Evolutionary conservation across 2,329 filamentous ascomycete species (phyloP), one percentile per base, ranked within the genome.

Genomic region (Alternaria angustiovoidea): DNA sequence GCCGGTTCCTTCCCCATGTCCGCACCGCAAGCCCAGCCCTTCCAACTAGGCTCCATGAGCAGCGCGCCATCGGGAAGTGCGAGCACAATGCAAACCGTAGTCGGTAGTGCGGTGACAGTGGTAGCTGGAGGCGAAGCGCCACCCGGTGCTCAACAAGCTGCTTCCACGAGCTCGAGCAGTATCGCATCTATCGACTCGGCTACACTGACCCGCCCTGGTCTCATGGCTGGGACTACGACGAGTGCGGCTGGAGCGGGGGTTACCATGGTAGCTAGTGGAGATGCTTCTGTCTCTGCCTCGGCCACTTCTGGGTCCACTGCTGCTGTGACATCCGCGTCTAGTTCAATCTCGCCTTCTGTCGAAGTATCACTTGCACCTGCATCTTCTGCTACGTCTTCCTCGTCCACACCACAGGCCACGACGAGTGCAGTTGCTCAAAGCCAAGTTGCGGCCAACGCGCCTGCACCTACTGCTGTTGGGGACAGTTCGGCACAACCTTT

Each of bases 1-100:
- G 65, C 66, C 1, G 70, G 67, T 7, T 63, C 68, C 7, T 76
- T 75, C 59, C 74, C 75, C 18, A 77, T 77, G 73, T 43, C 59
- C 1, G 65, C 71, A 14, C 70, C 73, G 0, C 58, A 62, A 28
- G 67, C 73, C 2, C 70, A 66, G 11, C 66, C 74, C 9, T 75
- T 76, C 65, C 68, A 73, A 43, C 62, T 77, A 12, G 66, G 63
- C 1, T 53, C 62, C 28, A 71, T 71, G 66, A 63, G 36, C 16
- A 52, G 32, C 28, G 36, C n/a, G 28, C 20, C 66, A 8, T 11
- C 24, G 22, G 49, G 26, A 2, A 39, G 63, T 11, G 51, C 51
- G 7, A 69, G 64, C 24, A 76, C 74, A 0, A 53, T 76, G 51
- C 59, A 68, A 39, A 77, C 73, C 0, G 60, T 69, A 34, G 69